phyloP scores from a whole-genome alignment of 2,329 filamentous ascomycete species.

The Phyllosticta citribraziliensis region DNA sequence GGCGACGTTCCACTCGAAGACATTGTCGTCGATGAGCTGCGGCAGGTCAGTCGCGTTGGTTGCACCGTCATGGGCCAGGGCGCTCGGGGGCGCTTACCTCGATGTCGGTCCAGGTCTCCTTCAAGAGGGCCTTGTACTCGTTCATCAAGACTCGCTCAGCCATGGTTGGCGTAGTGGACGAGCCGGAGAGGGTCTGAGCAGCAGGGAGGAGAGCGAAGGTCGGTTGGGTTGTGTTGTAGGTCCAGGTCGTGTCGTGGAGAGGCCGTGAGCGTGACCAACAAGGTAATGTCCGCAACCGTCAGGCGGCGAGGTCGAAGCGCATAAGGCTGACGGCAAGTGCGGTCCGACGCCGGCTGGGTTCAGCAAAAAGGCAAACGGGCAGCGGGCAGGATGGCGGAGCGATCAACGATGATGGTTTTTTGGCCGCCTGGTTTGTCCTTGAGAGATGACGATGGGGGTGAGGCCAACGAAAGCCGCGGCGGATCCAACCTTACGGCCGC shows the following conservation, averaged over 20 bases:
- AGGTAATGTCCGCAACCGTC: conserved; percentile 11
- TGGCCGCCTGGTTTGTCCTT: background rate
- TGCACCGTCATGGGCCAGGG: background rate
- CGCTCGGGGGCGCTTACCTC: conserved; percentile 47
- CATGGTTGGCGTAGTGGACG: conserved; percentile 3
- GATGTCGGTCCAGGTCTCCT: conserved; percentile 91
- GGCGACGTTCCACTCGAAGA: conserved; percentile 79
- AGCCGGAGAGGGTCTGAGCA: background rate
- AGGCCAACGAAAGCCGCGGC: background rate
- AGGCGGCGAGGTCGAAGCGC: conserved; percentile 10
- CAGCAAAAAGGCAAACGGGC: background rate
- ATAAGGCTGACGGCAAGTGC: conserved; percentile 11
- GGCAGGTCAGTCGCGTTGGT: conserved; percentile 12
- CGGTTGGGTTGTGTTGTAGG: background rate
- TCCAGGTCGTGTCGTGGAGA: background rate
- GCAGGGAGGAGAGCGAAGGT: background rate
- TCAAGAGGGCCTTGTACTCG: conserved; percentile 70
- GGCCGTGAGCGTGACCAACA: conserved; percentile 7
- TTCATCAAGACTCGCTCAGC: conserved; percentile 57
- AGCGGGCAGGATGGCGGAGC: background rate
- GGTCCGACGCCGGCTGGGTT: conserved; percentile 10
- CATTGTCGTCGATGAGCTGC: conserved; percentile 67
- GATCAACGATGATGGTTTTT: background rate
- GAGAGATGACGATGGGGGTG: background rate
- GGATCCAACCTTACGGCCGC: background rate